Conservation (phyloP, 2,329 filamentous ascomycete species). For the Fusarium verticillioides region DNA sequence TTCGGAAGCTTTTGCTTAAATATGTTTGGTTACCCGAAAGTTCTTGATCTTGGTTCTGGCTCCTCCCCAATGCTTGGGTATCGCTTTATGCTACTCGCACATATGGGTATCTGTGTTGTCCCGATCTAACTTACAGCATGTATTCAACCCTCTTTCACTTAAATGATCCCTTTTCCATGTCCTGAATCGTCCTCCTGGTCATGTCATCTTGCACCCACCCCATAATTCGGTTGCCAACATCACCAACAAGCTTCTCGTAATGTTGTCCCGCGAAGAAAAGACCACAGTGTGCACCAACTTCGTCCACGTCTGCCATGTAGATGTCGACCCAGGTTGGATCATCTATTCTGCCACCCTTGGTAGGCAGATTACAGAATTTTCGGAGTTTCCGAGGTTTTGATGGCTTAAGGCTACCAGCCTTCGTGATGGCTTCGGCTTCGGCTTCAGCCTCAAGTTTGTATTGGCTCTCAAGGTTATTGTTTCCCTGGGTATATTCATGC, state of each 20-base stretch:
- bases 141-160: neutral
- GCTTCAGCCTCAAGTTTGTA: slow-evolving; percentile 1
- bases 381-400: slow-evolving; percentile 64
- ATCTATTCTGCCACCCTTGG: slow-evolving; percentile 61
- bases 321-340: slow-evolving; percentile 83
- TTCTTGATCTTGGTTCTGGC: no score
- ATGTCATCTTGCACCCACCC: slow-evolving; percentile 76
- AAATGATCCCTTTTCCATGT: slow-evolving; percentile 32
- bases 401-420: slow-evolving; percentile 24
- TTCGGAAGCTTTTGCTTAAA: neutral
- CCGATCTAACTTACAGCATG: neutral
- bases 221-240: slow-evolving; percentile 74
- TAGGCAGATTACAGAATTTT: slow-evolving; percentile 83
- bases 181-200: slow-evolving; percentile 54
- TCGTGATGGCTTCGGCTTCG: slow-evolving; percentile 20
- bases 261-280: slow-evolving; percentile 80
- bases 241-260: slow-evolving; percentile 81
- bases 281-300: slow-evolving; percentile 86
- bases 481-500: slow-evolving; percentile 1
- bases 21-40: neutral
- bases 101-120: slow-evolving; percentile 8
- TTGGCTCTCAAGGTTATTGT: neutral
- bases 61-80: neutral
- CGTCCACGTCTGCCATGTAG: slow-evolving; percentile 84
- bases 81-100: neutral